Conservation (phyloP, 441 rosid genomes). For the Francoa sonchifolia region DNA sequence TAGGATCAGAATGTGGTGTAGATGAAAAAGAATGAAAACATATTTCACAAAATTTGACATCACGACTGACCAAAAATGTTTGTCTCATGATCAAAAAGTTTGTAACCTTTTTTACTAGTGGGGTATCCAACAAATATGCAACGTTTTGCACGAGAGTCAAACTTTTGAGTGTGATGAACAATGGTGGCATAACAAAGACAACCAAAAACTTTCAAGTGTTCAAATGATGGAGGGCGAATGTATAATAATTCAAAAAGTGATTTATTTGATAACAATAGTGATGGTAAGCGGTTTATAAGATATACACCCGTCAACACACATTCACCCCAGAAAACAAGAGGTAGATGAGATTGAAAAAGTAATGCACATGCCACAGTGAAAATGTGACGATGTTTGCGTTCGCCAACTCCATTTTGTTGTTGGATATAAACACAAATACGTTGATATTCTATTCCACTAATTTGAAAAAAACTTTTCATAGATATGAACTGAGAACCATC, state of each 20-base stretch:
- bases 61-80: neutral
- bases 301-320: neutral
- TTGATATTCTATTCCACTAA: neutral
- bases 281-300: neutral
- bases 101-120: neutral
- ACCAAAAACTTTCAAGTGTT: neutral
- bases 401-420: too few relatives aligned
- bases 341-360: neutral
- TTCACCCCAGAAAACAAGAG: neutral
- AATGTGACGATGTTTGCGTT: neutral
- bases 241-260: neutral
- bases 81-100: neutral
- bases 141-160: neutral
- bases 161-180: neutral
- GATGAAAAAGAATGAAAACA: neutral
- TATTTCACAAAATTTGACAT: neutral
- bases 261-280: neutral
- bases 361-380: neutral
- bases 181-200: neutral
- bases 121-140: slow-evolving; percentile 7
- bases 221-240: neutral
- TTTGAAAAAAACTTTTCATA: neutral
- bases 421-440: too few relatives aligned
- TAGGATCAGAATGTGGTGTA: neutral
- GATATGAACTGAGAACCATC: neutral